Evolutionary conservation across 2,329 filamentous ascomycete genomes (phyloP).

Genomic region (Nemania serpens): DNA sequence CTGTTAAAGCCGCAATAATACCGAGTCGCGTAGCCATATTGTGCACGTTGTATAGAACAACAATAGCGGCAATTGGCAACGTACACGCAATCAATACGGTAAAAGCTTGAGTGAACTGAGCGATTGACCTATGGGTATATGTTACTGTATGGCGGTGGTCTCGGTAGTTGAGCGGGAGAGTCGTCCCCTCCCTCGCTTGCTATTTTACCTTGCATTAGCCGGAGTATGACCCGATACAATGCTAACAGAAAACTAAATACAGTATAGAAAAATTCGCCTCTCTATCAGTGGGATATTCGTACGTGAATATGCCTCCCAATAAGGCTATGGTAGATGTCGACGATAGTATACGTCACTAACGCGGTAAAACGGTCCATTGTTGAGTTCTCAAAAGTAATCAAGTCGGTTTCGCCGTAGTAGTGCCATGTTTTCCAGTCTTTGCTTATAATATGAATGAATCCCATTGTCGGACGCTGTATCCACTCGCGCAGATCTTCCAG

Average conservation of each 20-base stretch:
- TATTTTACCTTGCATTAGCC: background rate
- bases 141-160: conserved; percentile 23
- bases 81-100: conserved; percentile 22
- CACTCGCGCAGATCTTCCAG: conserved; percentile 22
- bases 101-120: conserved; percentile 18
- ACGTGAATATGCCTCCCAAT: conserved; percentile 21
- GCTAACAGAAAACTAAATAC: background rate
- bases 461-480: conserved; percentile 17
- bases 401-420: background rate
- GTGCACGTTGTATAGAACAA: conserved; percentile 15
- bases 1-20: conserved; percentile 20
- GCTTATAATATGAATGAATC: conserved; percentile 15
- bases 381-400: conserved; percentile 27
- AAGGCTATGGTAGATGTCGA: conserved; percentile 22
- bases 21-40: conserved; percentile 14
- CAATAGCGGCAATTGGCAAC: conserved; percentile 21
- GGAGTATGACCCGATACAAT: background rate
- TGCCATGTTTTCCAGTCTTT: conserved; percentile 20
- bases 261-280: no score
- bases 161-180: conserved; percentile 15
- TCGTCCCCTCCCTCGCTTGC: background rate
- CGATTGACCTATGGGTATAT: conserved; percentile 20
- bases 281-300: background rate
- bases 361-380: conserved; percentile 24
- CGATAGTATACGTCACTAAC: conserved; percentile 19